Conservation (phyloP, 768 basidiomycete species). For the Lactarius quietus region DNA sequence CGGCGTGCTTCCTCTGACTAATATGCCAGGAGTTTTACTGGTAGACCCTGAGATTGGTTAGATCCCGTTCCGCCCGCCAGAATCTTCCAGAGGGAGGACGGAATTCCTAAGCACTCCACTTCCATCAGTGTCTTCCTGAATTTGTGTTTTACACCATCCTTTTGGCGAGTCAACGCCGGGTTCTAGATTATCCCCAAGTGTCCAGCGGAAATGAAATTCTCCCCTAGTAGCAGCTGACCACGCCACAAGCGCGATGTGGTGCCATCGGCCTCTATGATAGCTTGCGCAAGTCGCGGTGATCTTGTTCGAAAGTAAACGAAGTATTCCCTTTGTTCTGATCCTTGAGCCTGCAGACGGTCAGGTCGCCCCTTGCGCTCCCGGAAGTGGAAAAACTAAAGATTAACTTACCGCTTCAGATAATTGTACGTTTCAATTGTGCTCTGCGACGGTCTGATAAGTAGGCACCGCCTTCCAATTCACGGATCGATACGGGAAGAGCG, state of each 20-base stretch:
- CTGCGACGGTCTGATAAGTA: background rate
- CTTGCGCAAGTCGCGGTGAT: background rate
- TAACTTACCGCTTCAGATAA: background rate
- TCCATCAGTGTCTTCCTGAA: constrained; percentile 14
- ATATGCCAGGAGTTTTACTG: constrained; percentile 1
- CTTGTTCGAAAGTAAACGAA: background rate
- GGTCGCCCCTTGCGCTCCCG: background rate
- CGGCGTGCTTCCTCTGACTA: constrained; percentile 17
- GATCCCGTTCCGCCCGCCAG: background rate
- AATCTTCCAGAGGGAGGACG: constrained; percentile 1
- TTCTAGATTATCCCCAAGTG: constrained; percentile 13
- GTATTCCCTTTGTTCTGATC: background rate
- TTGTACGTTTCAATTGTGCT: background rate
- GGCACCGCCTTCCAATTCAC: constrained; percentile 2
- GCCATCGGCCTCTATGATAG: constrained; percentile 8
- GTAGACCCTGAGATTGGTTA: background rate
- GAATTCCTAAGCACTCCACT: background rate
- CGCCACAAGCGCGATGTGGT: constrained; percentile 23
- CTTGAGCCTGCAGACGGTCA: constrained; percentile 4
- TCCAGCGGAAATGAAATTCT: constrained; percentile 15
- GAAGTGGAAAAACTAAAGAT: constrained; percentile 7
- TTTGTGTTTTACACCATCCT: background rate
- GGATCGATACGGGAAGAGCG: constrained; percentile 22
- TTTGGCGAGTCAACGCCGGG: constrained; percentile 3
- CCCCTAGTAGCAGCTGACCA: constrained; percentile 19